Base-by-base conservation (phyloP, 495 filamentous ascomycete species). In the Aspergillus indologenus region DNA sequence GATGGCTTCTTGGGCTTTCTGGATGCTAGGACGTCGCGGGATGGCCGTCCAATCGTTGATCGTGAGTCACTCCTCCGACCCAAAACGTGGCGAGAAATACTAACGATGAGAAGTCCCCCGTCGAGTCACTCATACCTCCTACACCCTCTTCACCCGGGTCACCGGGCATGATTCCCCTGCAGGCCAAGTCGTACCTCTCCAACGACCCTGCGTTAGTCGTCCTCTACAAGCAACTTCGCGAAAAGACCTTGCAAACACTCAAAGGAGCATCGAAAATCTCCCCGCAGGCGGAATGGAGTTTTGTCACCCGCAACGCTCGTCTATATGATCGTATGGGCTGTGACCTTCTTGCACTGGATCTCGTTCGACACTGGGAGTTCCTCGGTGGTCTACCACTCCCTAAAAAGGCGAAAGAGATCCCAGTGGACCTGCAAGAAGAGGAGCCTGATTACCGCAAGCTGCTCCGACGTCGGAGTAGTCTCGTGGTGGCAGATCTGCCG, bases 271-370 rank as follows among this genome's bases (percentile, higher is more conserved):
- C 86, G 1, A 90, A 90, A 69, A 82, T 96, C n/a, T 85, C 87
- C 5, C 87, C 89, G 0, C 79, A 79, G 45, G 86, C 83, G 1
- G 94, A 98, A 73, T 96, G 90, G 87, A 85, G 87, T 24, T 97
- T 98, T 64, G 85, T 98, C 5, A 70, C 96, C 23, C 90, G 95
- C 63, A 96, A 89, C 51, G 93, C 93, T 11, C 79, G 89, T 29
- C 77, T 96, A 5, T 96, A 98, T 64, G 87, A 90, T 68, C 85
- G 95, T 0, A 98, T 98, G 95, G 94, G 94, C 14, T 96, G 94
- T 65, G 93, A 96, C 68, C 65, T 96, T n/a, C 83, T 97, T 1
- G 94, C 95, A 12, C 75, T 98, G 12, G 91, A 96, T 63, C 64
- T 76, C 61, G 89, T 92, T 7, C 83, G 87, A 6, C 91, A 89